Evolutionary conservation across 2,329 filamentous ascomycete species (phyloP), one percentile per base, ranked within the genome.

Genomic region (Epicoccum nigrum): DNA sequence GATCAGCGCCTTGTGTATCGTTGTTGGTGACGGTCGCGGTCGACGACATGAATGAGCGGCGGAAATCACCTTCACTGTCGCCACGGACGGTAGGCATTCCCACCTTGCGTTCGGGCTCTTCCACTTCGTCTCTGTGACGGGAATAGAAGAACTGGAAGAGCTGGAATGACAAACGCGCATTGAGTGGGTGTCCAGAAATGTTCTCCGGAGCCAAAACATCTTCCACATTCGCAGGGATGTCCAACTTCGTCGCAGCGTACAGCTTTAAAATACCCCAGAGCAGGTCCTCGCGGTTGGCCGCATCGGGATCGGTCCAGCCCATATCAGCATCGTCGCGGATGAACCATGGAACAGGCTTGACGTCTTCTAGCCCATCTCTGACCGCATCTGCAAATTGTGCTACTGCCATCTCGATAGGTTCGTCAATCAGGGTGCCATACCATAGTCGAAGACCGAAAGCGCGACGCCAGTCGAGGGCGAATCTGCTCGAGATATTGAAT

Each of bases 391-490:
- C 79, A 72, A 92, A 99, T 21, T 83, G 82, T 34, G 80, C 74
- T 4, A 99, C 86, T 2, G 92, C 92, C 37, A 81, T 78, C 41
- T 87, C 84, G 34, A 97, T 80, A 28, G 85, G 82, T 35, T 92
- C 88, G 31, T 86, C 80, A 27, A 83, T 78, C 2, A 83, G 80
- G 32, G 86, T 89, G 35, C 86, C 87, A 71, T 96, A 99, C 89
- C 92, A 97, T 1, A 99, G 79, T 34, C 92, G 86, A 41, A 99
- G 81, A 9, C 90, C 93, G 72, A 99, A 96, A 0, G 92, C 87
- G 68, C 96, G 92, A 71, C 90, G 87, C 94, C 94, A 99, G 70
- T 95, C 89, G 28, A 99, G 80, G 4, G 85, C 85, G 69, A 97
- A 99, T 38, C 87, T 86, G 63, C 89, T 83, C 1, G 91, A 89